Evolutionary conservation across 1,139 yeast species (phyloP), one percentile per base, ranked within the genome.

Genomic region (Candida dubliniensis): DNA sequence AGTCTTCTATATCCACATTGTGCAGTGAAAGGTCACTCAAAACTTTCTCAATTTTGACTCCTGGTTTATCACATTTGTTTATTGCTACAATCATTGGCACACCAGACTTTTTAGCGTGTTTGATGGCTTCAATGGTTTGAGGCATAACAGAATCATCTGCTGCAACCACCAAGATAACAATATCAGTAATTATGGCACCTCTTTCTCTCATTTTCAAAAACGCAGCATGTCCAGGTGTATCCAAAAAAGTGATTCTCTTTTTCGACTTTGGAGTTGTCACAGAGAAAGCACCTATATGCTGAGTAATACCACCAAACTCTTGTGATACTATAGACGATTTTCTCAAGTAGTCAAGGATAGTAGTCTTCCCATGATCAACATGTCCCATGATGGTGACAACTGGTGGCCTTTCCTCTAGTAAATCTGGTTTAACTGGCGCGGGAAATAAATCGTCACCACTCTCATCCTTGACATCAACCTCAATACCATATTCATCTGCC

Each of bases 101-200:
- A 1, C 88, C 87, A 0, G 93, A 82, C 43, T 80, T 81, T 54
- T 86, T 84, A 9, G 96, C 93, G 63, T 95, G 99, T 56, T 87
- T 89, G 46, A 93, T 89, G 1, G 99, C 98, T 63, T 93, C 99
- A 36, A 84, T 76, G 0, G 99, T 95, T 60, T 93, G 99, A 0
- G 99, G 98, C 95, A 87, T 93, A 23, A 95, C 95, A 0, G 96
- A 87, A 65, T 93, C 99, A 64, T 93, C 98, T 1, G 96, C 96
- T 1, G 99, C 97, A n/a, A 93, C 96, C 8, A 93, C 98, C 47
- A 93, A 72, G 40, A 93, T 79, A 33, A 93, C 89, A 46, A 93
- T 85, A 70, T 93, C 99, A 0, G 99, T 93, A 39, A 91, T 81
- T 54, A 82, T 84, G 0, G 99, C 98, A 37, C 99, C 99, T 54